These are phyloP conservation scores for Fusarium mundagurra DNA, from an alignment of 2,329 filamentous ascomycete species.

Conservation along the genomic window DNA sequence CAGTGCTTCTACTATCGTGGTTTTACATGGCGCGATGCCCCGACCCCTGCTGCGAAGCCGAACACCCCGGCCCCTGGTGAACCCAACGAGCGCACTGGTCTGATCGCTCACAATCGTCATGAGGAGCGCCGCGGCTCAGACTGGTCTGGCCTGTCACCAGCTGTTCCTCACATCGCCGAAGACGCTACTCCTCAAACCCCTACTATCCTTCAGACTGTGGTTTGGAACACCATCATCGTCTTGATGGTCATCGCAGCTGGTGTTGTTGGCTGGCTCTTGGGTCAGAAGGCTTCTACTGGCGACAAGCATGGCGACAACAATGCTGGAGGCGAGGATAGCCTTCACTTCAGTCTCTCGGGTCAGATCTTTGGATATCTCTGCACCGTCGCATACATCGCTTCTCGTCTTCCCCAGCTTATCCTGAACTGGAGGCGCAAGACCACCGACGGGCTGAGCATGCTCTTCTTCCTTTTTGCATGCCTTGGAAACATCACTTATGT, in stretches of 20 bases:
- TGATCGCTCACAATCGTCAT: slow-evolving; percentile 20
- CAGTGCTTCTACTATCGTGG: slow-evolving; percentile 98
- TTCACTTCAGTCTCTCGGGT: slow-evolving; percentile 79
- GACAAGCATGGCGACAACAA: slow-evolving; percentile 53
- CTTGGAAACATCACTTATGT: slow-evolving; percentile 95
- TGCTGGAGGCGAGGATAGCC: slow-evolving; percentile 56
- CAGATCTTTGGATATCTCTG: slow-evolving; percentile 96
- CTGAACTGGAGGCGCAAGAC: slow-evolving; percentile 93
- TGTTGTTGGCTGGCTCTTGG: slow-evolving; percentile 85
- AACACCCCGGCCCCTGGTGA: slow-evolving; percentile 46
- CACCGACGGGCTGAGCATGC: slow-evolving; percentile 90
- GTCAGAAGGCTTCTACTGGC: slow-evolving; percentile 48
- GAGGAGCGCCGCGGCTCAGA: slow-evolving; percentile 62
- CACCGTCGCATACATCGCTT: slow-evolving; percentile 87
- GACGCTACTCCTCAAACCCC: slow-evolving; percentile 58
- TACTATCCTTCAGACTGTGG: slow-evolving; percentile 64
- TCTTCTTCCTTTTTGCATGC: slow-evolving; percentile 97
- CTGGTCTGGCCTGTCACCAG: slow-evolving; percentile 78
- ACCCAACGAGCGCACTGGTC: slow-evolving; percentile 61
- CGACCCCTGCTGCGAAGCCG: slow-evolving; percentile 55
- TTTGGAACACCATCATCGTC: slow-evolving; percentile 81
- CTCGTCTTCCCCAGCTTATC: slow-evolving; percentile 87
- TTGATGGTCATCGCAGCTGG: slow-evolving; percentile 86
- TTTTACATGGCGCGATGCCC: slow-evolving; percentile 72
- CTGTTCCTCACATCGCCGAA: slow-evolving; percentile 75